These are phyloP conservation scores for Echites panduratus DNA, from an alignment of 257 asterid genomes.

Conservation along the genomic window DNA sequence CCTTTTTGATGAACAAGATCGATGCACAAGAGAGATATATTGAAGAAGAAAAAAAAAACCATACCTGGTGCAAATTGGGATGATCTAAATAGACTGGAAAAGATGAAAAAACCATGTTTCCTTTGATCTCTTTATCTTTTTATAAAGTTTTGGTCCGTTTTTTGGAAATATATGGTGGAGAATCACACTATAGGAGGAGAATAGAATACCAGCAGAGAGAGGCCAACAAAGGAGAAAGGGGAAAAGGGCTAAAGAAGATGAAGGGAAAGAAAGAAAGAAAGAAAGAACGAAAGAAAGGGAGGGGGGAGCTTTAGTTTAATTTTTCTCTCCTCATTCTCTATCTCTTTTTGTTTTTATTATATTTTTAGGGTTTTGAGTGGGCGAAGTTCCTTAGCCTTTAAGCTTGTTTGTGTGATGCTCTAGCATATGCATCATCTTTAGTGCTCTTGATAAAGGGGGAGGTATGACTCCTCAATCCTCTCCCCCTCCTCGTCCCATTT, in stretches of 20 bases:
- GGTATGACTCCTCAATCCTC: conserved; percentile 26
- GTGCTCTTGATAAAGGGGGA: conserved; percentile 26
- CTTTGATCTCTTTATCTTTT: conserved; percentile 33
- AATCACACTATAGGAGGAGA: conserved; percentile 23
- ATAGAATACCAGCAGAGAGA: conserved; percentile 27
- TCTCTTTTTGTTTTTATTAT: conserved; percentile 28
- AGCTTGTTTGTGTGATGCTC: conserved; percentile 28
- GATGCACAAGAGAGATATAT: conserved; percentile 3
- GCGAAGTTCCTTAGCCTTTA: conserved; percentile 38
- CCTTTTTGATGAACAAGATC: conserved; percentile 19
- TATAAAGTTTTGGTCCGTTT: conserved; percentile 33
- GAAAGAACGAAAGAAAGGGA: conserved; percentile 14
- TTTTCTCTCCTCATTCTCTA: conserved; percentile 17
- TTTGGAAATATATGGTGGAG: conserved; percentile 42
- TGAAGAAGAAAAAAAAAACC: too few species aligned
- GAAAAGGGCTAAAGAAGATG: too few species aligned
- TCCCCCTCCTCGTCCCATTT: background rate
- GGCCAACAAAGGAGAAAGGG: conserved; percentile 23
- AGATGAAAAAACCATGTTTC: conserved; percentile 43
- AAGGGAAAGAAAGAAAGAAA: conserved; percentile 16
- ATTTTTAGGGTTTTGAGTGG: conserved; percentile 38
- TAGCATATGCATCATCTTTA: conserved; percentile 12
- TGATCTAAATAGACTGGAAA: conserved; percentile 48
- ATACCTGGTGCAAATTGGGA: conserved; percentile 50
- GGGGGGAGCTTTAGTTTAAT: conserved; percentile 19